These are phyloP conservation scores for Cupressus sempervirens DNA, from an alignment of 75 land plant species.

Conservation along the genomic window DNA sequence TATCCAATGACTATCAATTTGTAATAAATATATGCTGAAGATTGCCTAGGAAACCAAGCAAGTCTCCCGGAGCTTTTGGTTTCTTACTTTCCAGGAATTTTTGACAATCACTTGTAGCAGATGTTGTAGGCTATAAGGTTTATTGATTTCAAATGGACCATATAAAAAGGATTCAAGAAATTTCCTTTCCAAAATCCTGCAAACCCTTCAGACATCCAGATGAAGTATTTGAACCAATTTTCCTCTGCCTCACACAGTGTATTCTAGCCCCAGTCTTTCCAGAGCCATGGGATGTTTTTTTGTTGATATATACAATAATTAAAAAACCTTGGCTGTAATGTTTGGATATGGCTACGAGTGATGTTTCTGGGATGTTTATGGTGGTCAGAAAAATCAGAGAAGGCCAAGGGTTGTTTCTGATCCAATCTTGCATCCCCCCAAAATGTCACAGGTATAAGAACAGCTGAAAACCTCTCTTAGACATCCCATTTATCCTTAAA, in stretches of 20 bases:
- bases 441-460: too few relatives aligned
- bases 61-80: slow-evolving; percentile 34
- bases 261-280: slow-evolving; percentile 49
- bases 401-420: too few relatives aligned
- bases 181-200: slow-evolving; percentile 55
- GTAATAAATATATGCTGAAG: neutral
- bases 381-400: too few relatives aligned
- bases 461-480: too few relatives aligned
- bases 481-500: neutral
- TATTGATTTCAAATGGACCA: slow-evolving; percentile 53
- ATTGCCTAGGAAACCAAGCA: neutral
- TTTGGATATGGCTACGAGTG: too few relatives aligned
- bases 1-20: neutral
- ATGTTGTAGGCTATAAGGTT: slow-evolving; percentile 45
- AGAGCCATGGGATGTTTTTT: slow-evolving; percentile 4
- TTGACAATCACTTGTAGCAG: slow-evolving; percentile 22
- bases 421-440: too few relatives aligned
- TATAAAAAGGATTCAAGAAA: slow-evolving; percentile 36
- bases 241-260: slow-evolving; percentile 32
- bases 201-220: slow-evolving; percentile 38
- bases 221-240: slow-evolving; percentile 22
- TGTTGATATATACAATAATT: too few relatives aligned
- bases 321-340: too few relatives aligned
- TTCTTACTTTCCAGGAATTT: slow-evolving; percentile 14
- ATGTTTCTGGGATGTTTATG: too few relatives aligned